These are phyloP conservation scores for Clavispora santaluciae DNA, from an alignment of 805 yeast genomes.

Conservation along the genomic window DNA sequence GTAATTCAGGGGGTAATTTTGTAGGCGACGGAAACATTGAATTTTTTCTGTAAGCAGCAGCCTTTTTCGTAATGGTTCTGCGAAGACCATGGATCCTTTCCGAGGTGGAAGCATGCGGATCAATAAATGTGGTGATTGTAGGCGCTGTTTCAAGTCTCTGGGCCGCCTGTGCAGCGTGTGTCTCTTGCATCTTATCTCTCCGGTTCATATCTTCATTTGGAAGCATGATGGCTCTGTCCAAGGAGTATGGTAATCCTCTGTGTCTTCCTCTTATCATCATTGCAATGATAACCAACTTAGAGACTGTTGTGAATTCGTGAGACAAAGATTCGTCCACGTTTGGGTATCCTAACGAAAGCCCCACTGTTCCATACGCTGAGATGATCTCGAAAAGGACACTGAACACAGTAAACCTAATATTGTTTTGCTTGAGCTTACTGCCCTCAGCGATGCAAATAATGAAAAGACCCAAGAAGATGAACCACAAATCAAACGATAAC, in stretches of 20 bases:
- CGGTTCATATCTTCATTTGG: constrained; percentile 63
- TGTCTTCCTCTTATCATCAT: constrained; percentile 94
- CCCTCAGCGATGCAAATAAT: constrained; percentile 86
- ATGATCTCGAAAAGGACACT: constrained; percentile 79
- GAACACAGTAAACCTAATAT: constrained; percentile 58
- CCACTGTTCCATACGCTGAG: constrained; percentile 96
- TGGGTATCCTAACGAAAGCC: constrained; percentile 83
- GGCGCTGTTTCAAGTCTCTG: constrained; percentile 10
- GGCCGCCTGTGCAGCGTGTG: constrained; percentile 37
- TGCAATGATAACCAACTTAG: constrained; percentile 81
- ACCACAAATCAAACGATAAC: constrained; percentile 93
- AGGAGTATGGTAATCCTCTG: constrained; percentile 89
- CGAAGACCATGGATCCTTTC: constrained; percentile 7
- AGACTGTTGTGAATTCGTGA: constrained; percentile 63
- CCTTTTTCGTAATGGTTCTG: constrained; percentile 10
- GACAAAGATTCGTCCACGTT: constrained; percentile 62
- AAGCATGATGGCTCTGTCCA: constrained; percentile 90
- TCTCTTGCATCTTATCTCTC: constrained; percentile 58
- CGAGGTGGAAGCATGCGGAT: constrained; percentile 2
- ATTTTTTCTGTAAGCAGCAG: constrained; percentile 11
- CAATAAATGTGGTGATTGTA: constrained; percentile 8
- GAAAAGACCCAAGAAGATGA: constrained; percentile 77
- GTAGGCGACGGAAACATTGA: constrained; percentile 18
- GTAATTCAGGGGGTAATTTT: constrained; percentile 10
- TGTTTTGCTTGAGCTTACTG: constrained; percentile 42